Evolutionary conservation across 2,329 filamentous ascomycete genomes (phyloP), one percentile per base, ranked within the genome.

Genomic region (Ustilaginoidea virens): DNA sequence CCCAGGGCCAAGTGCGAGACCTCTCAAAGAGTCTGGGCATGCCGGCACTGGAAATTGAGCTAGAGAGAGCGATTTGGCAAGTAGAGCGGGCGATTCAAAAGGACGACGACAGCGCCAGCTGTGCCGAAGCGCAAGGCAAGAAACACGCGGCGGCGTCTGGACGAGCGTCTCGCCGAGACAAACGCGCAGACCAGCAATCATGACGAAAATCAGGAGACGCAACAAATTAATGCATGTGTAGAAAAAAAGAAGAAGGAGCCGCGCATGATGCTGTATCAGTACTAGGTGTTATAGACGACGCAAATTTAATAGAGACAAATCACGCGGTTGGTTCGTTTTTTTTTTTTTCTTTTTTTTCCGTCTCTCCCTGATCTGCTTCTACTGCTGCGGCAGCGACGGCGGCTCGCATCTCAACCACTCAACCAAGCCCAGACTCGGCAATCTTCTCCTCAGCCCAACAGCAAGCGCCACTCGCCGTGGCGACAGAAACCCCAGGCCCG

Each of bases 1-100:
- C 61, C 7, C 56, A 62, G 34, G 52, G 55, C 17, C 63, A 74
- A 39, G 67, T 71, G 3, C 63, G 61, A 36, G 55, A 61, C 32
- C 61, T 80, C 32, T 70, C 72, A 13, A 56, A 73, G 31, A 65
- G 64, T 5, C 53, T 86, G 17, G 60, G 74, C 5, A 63, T 82
- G 21, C 79, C 80, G 0, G 74, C 79, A 32, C 60, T 87, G 16
- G 70, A 74, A 31, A 58, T 75, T 11, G 80, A 86, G 47, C 61
- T 85, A 1, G 79, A 86, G 44, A 60, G 80, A 24, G 80, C 80
- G 5, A 72, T 83, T 33, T 74, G 74, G 61, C 80, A 87, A 51
- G 74, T 86, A 3, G 64, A 74, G 41, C 58, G 51, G 24, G 55
- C 56, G 11, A 53, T 67, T 30, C 43, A 49, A 29, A 55, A 60